Percentiles rank a stretch among this genome's conserved stretches.
These are phyloP conservation scores for Mrakia frigida DNA, from an alignment of 768 basidiomycete genomes.

Conservation along the genomic window DNA sequence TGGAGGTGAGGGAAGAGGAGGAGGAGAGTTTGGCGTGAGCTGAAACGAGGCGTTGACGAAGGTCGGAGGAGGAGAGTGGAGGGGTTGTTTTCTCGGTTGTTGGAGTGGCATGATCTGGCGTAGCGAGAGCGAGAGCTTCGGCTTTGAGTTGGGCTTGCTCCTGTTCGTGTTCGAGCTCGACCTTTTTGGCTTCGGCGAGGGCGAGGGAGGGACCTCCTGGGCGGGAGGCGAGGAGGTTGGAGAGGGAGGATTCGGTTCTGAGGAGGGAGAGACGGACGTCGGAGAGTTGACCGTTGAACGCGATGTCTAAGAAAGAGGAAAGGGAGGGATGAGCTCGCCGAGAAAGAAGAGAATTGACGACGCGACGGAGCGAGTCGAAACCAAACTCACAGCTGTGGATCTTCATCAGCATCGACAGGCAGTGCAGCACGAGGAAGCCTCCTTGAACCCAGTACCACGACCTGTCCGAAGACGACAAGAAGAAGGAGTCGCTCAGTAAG, in stretches of 20 bases:
- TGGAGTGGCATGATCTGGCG: background rate
- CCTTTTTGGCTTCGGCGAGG: slow-evolving; percentile 35
- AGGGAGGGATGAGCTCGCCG: no score
- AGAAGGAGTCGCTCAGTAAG: background rate
- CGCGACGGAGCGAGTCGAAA: background rate
- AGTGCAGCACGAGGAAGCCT: slow-evolving; percentile 43
- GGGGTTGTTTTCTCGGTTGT: background rate
- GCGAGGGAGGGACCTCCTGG: slow-evolving; percentile 34
- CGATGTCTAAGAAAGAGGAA: slow-evolving; percentile 45
- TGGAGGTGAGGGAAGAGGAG: background rate
- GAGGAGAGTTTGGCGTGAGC: background rate
- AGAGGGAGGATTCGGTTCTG: slow-evolving; percentile 49
- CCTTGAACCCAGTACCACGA: slow-evolving; percentile 37
- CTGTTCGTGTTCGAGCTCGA: slow-evolving; percentile 44
- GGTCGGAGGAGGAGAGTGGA: background rate
- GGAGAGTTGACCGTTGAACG: slow-evolving; percentile 78
- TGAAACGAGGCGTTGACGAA: background rate
- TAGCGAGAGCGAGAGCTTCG: slow-evolving; percentile 1
- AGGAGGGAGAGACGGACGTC: slow-evolving; percentile 38
- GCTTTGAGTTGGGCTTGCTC: background rate
- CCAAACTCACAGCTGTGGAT: slow-evolving; percentile 72
- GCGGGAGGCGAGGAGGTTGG: slow-evolving; percentile 32
- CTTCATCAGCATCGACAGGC: slow-evolving; percentile 81
- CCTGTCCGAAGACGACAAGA: background rate
- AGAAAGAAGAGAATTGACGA: background rate